A percentile compares a stretch with the other conserved stretches of the same genome.
Evolutionary conservation across 2,329 filamentous ascomycete genomes (phyloP).

Genomic region (Hypocrella siamensis): DNA sequence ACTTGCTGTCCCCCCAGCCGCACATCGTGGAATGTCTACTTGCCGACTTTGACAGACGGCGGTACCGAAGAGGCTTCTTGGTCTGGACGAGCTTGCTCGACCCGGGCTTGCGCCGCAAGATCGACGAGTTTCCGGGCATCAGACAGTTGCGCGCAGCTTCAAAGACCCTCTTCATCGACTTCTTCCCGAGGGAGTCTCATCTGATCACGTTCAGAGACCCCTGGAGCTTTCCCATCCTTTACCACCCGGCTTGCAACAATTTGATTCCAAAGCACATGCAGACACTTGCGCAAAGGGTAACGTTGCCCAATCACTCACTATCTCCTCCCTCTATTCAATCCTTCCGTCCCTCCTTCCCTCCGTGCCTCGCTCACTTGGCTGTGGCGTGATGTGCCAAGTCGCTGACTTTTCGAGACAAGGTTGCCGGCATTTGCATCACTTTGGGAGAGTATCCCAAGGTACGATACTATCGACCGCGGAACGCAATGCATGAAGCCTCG

Average conservation of each 20-base stretch:
- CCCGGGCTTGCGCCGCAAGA: constrained; percentile 51
- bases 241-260: constrained; percentile 77
- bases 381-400: too few species aligned
- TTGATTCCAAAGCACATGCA: constrained; percentile 74
- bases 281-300: constrained; percentile 72
- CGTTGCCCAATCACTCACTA: background rate
- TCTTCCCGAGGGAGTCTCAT: constrained; percentile 79
- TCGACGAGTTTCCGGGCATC: constrained; percentile 55
- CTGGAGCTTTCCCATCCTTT: constrained; percentile 87
- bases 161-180: constrained; percentile 74
- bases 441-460: constrained; percentile 91
- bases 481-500: constrained; percentile 68
- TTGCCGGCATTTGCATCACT: constrained; percentile 60
- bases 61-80: constrained; percentile 66
- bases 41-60: constrained; percentile 73
- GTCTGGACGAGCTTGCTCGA: constrained; percentile 74
- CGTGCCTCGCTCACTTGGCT: too few species aligned
- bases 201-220: constrained; percentile 85
- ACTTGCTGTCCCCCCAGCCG: constrained; percentile 70
- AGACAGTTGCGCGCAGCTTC: constrained; percentile 66
- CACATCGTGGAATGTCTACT: constrained; percentile 89
- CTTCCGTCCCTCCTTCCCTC: background rate
- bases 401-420: constrained; percentile 12
- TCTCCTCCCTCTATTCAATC: background rate
- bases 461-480: constrained; percentile 69